Base-by-base conservation (phyloP, 225 moss, liverwort and hornwort species). In the Pseudisothecium myosuroides region DNA sequence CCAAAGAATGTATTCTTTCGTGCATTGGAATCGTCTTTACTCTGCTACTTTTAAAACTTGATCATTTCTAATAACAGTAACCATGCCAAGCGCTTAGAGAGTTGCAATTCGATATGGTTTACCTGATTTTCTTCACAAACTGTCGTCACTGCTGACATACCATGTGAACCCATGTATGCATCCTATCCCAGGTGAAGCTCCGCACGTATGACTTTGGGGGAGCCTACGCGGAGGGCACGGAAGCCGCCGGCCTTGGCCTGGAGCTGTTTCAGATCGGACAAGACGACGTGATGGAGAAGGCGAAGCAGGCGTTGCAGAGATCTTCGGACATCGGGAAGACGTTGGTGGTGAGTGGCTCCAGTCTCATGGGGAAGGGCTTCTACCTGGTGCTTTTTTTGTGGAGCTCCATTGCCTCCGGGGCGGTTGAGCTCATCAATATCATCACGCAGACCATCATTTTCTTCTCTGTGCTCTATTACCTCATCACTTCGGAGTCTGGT, bases 381-480 rank as follows among this genome's bases (percentile, higher is more conserved):
- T 96, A 94, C 83, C 78, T 95, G 50, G 89, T 96, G 29, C 56
- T 98, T 22, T 98, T 95, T 78, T 56, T 98, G 45, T 95, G 94
- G 93, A 95, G 94, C 72, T 90, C 96, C 39, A 94, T 98, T 60
- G 98, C 98, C 61, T 98, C 98, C 18, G 98, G 98, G 12, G 98
- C 96, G 47, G 95, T 93, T 61, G 98, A 95, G 80, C 84, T 96
- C 36, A 76, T 96, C 77, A 94, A 96, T 59, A 94, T 98, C 81
- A 87, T 95, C 80, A 96, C 96, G 18, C 96, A 96, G 84, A 93
- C 91, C 54, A 92, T 96, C 54, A 88, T 98, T n/a, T 98, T 96
- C 87, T 95, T 98, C 92, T 96, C 96, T 4, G 96, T 98, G 76
- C 88, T 98, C 82, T 98, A 96, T 83, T 96, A 95, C 83, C 95